Conservation (phyloP, 352 stramenopile genomes). For the Phytophthora macrochlamydospora region DNA sequence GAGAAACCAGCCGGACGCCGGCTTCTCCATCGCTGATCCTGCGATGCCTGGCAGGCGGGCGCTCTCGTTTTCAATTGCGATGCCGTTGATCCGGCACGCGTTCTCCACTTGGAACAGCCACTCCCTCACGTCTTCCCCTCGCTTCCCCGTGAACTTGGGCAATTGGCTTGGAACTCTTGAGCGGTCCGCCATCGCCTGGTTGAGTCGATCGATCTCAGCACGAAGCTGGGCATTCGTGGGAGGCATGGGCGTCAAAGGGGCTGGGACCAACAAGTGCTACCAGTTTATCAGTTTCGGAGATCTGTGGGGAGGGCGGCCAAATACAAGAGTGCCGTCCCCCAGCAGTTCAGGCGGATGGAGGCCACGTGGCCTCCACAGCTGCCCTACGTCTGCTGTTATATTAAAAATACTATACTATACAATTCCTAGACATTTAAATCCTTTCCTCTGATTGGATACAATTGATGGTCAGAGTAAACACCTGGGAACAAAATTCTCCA, state of each 20-base stretch:
- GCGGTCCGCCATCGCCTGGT: background rate
- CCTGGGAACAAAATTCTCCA: constrained; percentile 17
- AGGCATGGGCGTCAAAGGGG: background rate
- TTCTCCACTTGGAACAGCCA: constrained; percentile 2
- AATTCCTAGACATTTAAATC: no score
- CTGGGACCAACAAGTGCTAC: background rate
- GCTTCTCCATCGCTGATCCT: background rate
- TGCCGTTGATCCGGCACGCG: constrained; percentile 7
- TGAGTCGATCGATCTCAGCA: background rate
- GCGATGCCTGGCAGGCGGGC: constrained; percentile 1
- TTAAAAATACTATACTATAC: no score
- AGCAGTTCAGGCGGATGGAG: background rate
- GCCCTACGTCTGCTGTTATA: background rate
- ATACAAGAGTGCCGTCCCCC: background rate
- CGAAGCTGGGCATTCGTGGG: background rate
- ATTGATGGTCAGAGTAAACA: constrained; percentile 9
- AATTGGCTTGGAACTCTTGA: background rate
- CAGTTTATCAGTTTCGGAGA: background rate
- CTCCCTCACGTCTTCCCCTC: background rate
- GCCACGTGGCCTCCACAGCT: background rate
- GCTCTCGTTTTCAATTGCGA: constrained; percentile 2
- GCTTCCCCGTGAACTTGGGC: background rate
- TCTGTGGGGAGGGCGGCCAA: background rate
- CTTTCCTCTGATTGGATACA: no score
- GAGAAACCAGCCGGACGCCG: background rate